Evolutionary conservation across 1,284 basidiomycete genomes (phyloP).

Genomic region (Microbotryomycetes sp.): DNA sequence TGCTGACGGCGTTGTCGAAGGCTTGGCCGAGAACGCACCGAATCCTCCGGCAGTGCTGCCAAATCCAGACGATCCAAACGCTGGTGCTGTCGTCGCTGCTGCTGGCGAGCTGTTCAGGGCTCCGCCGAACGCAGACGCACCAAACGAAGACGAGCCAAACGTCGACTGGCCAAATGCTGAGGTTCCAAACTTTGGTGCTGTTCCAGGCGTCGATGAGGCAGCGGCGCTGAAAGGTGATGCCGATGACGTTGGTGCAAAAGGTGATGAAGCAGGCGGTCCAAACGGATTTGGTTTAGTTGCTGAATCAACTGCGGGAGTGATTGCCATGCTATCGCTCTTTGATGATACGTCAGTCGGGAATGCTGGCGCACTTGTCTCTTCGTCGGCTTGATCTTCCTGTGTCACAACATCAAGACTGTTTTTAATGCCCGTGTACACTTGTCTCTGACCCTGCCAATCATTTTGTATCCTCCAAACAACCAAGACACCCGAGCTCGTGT

Average conservation of each 20-base stretch:
- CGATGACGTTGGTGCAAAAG: slow-evolving; percentile 16
- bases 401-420: slow-evolving; percentile 23
- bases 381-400: slow-evolving; percentile 10
- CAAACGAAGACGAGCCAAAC: not conserved
- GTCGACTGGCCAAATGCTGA: slow-evolving; percentile 2
- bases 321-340: not conserved
- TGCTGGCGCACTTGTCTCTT: slow-evolving; percentile 4
- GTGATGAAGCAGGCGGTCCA: slow-evolving; percentile 12
- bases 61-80: slow-evolving; percentile 4
- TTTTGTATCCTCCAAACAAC: slow-evolving; percentile 49
- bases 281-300: slow-evolving; percentile 20
- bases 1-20: not conserved
- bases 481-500: slow-evolving; percentile 49
- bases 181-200: slow-evolving; percentile 33
- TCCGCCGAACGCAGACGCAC: slow-evolving; percentile 1
- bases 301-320: slow-evolving; percentile 3
- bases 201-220: no score
- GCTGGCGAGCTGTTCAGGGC: not conserved
- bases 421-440: slow-evolving; percentile 46
- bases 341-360: slow-evolving; percentile 10
- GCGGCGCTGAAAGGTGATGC: slow-evolving; percentile 28
- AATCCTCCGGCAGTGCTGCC: not conserved
- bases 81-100: not conserved
- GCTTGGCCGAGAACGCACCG: not conserved
- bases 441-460: slow-evolving; percentile 40